phyloP scores from a whole-genome alignment of 495 filamentous ascomycete genomes.

The Neurospora sp. region DNA sequence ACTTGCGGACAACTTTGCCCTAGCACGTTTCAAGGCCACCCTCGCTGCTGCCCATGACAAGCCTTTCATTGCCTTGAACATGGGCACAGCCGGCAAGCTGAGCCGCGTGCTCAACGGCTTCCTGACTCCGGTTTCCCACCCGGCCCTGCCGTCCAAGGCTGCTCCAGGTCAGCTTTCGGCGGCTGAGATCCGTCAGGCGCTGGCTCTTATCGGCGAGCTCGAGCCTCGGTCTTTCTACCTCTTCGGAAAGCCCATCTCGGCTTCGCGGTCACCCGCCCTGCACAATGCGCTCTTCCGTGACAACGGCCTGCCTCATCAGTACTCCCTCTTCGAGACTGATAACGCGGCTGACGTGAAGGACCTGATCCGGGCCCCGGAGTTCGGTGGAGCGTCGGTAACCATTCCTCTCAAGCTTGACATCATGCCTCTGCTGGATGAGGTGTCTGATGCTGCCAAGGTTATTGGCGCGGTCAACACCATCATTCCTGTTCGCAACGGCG shows the following conservation, averaged over 20 bases:
- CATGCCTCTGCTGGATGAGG: slow-evolving; percentile 67
- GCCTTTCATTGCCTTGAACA: slow-evolving; percentile 91
- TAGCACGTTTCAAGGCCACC: slow-evolving; percentile 73
- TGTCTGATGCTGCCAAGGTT: slow-evolving; percentile 63
- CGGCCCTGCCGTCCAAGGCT: slow-evolving; percentile 78
- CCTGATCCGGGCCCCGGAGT: slow-evolving; percentile 59
- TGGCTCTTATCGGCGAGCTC: slow-evolving; percentile 73
- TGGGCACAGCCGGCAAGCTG: slow-evolving; percentile 81
- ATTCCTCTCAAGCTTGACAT: slow-evolving; percentile 92
- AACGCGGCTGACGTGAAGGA: slow-evolving; percentile 51
- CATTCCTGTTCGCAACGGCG: slow-evolving; percentile 34
- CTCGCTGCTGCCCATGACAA: slow-evolving; percentile 59
- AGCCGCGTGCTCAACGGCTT: slow-evolving; percentile 85
- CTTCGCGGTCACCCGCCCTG: slow-evolving; percentile 74
- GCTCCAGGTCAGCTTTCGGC: slow-evolving; percentile 93
- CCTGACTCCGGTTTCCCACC: slow-evolving; percentile 93
- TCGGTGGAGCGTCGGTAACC: slow-evolving; percentile 90
- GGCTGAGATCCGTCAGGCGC: slow-evolving; percentile 69
- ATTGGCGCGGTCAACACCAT: slow-evolving; percentile 98
- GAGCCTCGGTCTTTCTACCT: slow-evolving; percentile 69
- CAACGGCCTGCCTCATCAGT: slow-evolving; percentile 79
- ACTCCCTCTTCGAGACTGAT: slow-evolving; percentile 68
- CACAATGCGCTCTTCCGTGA: slow-evolving; percentile 80
- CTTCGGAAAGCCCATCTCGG: slow-evolving; percentile 73
- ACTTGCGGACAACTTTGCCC: slow-evolving; percentile 75